Base-by-base conservation (phyloP, 2,329 filamentous ascomycete genomes). In the Ophiobolus disseminans region DNA sequence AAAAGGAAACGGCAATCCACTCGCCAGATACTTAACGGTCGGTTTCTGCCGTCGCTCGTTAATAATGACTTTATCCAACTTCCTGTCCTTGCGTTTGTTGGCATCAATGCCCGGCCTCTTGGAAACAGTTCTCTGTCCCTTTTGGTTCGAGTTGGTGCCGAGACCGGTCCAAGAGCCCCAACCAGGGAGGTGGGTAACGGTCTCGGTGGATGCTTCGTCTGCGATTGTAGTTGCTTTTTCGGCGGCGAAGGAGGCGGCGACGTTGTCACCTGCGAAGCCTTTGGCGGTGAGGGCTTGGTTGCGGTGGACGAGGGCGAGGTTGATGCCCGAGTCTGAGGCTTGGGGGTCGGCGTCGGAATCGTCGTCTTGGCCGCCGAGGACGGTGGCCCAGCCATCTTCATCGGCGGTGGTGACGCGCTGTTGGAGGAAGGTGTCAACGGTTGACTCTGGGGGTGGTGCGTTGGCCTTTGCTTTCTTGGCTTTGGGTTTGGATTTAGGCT, bases 91-190 rank as follows among this genome's bases (percentile, higher is more conserved):
- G 40, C 94, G 85, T 50, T 92, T 83, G 50, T 86, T 82, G 58
- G 85, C 84, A 73, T 90, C 88, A 58, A 95, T 80, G 28, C 91
- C 92, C 53, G 90, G 83, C 11, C 85, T 75, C 66, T 85, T 88
- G 23, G 79, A 85, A 44, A 75, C 73, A 3, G 90, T 73, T 66
- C 86, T 85, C 14, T 83, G 71, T 45, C 76, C 72, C 21, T 69
- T 66, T 50, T 72, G 66, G 23, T 69, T 61, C 63, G 88, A 86
- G 60, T 82, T 76, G 66, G 97, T 80, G 14, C 92, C 93, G 13
- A 89, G 86, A 54, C 94, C 94, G 4, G 89, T 83, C 94, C 94
- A 97, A 65, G 82, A 86, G 57, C 94, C 94, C 94, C 94, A 99
- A 36, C 94, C 94, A 0, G 91, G 91, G 5, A 99, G 81, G n/a